Conservation (phyloP, 768 basidiomycete species). For the Leccinum broughii region DNA sequence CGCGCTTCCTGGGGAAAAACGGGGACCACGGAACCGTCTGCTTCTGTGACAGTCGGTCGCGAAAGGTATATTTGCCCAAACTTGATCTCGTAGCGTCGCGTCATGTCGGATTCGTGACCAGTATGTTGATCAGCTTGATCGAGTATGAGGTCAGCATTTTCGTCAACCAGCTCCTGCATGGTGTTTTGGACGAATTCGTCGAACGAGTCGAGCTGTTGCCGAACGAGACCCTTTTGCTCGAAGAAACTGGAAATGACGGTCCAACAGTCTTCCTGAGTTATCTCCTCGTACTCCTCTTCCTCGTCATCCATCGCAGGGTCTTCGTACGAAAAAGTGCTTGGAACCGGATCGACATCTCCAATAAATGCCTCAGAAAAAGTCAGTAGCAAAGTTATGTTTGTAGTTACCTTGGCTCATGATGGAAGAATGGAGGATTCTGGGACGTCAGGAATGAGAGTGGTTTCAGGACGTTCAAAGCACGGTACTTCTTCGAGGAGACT, state of each 20-base stretch:
- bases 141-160: slow-evolving; percentile 91
- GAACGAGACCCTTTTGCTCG: slow-evolving; percentile 94
- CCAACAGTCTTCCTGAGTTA: slow-evolving; percentile 94
- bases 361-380: slow-evolving; percentile 36
- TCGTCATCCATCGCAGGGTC: slow-evolving; percentile 59
- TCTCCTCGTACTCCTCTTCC: slow-evolving; percentile 65
- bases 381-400: slow-evolving; percentile 18
- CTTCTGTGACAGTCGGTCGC: slow-evolving; percentile 90
- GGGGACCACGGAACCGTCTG: slow-evolving; percentile 90
- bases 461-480: neutral
- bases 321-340: slow-evolving; percentile 55
- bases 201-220: slow-evolving; percentile 97
- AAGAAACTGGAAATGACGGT: slow-evolving; percentile 96
- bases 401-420: slow-evolving; percentile 36
- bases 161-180: slow-evolving; percentile 99
- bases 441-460: slow-evolving; percentile 2
- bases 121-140: slow-evolving; percentile 97
- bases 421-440: slow-evolving; percentile 1
- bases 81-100: slow-evolving; percentile 94
- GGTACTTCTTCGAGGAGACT: neutral
- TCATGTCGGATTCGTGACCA: slow-evolving; percentile 77
- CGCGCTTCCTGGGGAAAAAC: slow-evolving; percentile 98
- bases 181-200: slow-evolving; percentile 99
- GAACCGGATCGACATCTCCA: slow-evolving; percentile 49
- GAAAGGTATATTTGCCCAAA: slow-evolving; percentile 98